Conservation (phyloP, 2,329 filamentous ascomycete genomes). For the Cytospora piceae region DNA sequence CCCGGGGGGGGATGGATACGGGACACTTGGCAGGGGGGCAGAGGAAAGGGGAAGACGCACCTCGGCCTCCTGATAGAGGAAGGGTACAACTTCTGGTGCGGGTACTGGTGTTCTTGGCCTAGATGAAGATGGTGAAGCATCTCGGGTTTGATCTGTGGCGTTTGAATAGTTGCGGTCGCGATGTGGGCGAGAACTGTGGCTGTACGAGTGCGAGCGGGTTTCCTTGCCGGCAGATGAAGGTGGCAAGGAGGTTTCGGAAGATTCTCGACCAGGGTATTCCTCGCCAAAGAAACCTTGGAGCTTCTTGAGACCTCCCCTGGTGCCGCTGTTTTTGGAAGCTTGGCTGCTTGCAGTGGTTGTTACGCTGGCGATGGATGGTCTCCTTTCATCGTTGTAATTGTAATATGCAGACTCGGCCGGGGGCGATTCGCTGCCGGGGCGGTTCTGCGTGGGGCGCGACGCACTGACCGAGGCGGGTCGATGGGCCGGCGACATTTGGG, state of each 20-base stretch:
- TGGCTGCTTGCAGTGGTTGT: conserved; percentile 81
- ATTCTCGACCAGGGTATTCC: conserved; percentile 75
- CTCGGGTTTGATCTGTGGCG: conserved; percentile 71
- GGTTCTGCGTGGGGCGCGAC: conserved; percentile 45
- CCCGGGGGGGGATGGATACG: conserved; percentile 31
- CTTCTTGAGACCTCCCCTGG: conserved; percentile 74
- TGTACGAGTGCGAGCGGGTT: conserved; percentile 66
- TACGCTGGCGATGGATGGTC: conserved; percentile 86
- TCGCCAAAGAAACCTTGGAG: conserved; percentile 92
- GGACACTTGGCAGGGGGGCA: conserved; percentile 35
- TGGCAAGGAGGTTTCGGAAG: conserved; percentile 71
- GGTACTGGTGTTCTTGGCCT: conserved; percentile 84
- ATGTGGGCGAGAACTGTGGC: conserved; percentile 57
- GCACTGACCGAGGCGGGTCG: conserved; percentile 51
- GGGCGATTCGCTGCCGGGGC: conserved; percentile 61
- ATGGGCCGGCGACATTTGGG: conserved; percentile 73
- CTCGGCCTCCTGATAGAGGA: conserved; percentile 87
- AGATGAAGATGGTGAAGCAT: conserved; percentile 75
- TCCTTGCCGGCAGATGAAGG: conserved; percentile 58
- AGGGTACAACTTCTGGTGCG: conserved; percentile 94
- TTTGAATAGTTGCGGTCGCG: conserved; percentile 83
- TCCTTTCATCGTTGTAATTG: conserved; percentile 70
- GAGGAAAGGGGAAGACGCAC: conserved; percentile 52
- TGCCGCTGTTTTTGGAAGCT: conserved; percentile 75
- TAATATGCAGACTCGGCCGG: conserved; percentile 44